Conservation (phyloP, 2,329 filamentous ascomycete genomes). For the Penicillium rolfsii region DNA sequence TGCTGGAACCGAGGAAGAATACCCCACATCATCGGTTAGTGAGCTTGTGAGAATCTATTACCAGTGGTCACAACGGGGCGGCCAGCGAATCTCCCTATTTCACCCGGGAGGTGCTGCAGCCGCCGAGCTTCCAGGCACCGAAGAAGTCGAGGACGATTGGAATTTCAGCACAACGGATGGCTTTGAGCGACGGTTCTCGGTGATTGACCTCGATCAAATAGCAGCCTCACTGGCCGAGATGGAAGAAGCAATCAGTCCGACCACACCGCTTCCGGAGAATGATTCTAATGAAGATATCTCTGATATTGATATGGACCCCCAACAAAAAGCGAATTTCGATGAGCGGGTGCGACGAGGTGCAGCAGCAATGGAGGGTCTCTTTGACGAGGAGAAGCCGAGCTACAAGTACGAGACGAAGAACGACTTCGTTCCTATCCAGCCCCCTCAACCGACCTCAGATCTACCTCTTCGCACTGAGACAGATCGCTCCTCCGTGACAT, state of each 20-base stretch:
- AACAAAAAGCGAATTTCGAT: slow-evolving; percentile 59
- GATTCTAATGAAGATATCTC: slow-evolving; percentile 35
- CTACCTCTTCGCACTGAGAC: slow-evolving; percentile 55
- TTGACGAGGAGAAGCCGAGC: slow-evolving; percentile 58
- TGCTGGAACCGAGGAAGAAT: slow-evolving; percentile 44
- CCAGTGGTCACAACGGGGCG: slow-evolving; percentile 53
- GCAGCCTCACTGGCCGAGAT: slow-evolving; percentile 51
- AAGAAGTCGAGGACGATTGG: slow-evolving; percentile 60
- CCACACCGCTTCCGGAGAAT: slow-evolving; percentile 27
- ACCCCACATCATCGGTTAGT: slow-evolving; percentile 50
- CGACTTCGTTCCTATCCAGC: slow-evolving; percentile 51
- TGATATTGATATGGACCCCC: slow-evolving; percentile 43
- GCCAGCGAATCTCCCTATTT: slow-evolving; percentile 60
- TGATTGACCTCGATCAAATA: slow-evolving; percentile 51
- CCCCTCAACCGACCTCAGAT: slow-evolving; percentile 54
- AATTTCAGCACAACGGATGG: slow-evolving; percentile 67
- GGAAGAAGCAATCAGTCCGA: slow-evolving; percentile 46
- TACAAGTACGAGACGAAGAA: slow-evolving; percentile 62
- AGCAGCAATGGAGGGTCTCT: slow-evolving; percentile 60
- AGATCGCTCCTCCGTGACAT: slow-evolving; percentile 52
- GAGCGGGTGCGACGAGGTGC: slow-evolving; percentile 61
- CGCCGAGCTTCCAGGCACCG: slow-evolving; percentile 54
- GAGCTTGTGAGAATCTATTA: slow-evolving; percentile 54
- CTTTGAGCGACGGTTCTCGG: slow-evolving; percentile 58
- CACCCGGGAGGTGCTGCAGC: slow-evolving; percentile 61